These are phyloP conservation scores for Talaromyces sp. DNA, from an alignment of 2,329 filamentous ascomycete species.

Conservation along the genomic window DNA sequence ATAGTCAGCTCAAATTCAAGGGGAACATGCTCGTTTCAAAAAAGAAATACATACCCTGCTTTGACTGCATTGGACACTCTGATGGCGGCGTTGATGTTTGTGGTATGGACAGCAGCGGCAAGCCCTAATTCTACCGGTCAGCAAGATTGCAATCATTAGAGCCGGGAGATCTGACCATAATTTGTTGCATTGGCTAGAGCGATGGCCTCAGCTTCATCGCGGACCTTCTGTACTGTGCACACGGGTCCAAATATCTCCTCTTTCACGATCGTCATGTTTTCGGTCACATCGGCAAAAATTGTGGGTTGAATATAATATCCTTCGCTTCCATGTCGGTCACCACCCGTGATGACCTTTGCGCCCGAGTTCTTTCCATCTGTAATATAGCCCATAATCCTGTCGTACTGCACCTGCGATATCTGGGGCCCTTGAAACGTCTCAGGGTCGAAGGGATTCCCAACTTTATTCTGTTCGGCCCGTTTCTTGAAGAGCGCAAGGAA, in stretches of 20 bases:
- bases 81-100: slow-evolving; percentile 74
- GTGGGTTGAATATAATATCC: slow-evolving; percentile 91
- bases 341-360: slow-evolving; percentile 64
- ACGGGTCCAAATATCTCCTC: slow-evolving; percentile 84
- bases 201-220: slow-evolving; percentile 69
- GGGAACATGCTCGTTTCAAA: not conserved
- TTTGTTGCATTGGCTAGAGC: slow-evolving; percentile 68
- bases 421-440: slow-evolving; percentile 87
- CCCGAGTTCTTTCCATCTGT: slow-evolving; percentile 65
- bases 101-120: slow-evolving; percentile 74
- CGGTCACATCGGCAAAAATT: slow-evolving; percentile 74
- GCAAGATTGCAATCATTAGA: not conserved
- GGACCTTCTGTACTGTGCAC: slow-evolving; percentile 71
- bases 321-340: slow-evolving; percentile 70
- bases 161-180: slow-evolving; percentile 52
- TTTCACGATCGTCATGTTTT: slow-evolving; percentile 68
- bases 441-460: slow-evolving; percentile 76
- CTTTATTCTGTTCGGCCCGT: slow-evolving; percentile 68
- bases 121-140: slow-evolving; percentile 38
- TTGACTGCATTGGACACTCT: slow-evolving; percentile 68
- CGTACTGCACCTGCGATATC: slow-evolving; percentile 79
- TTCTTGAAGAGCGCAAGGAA: slow-evolving; percentile 78
- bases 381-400: slow-evolving; percentile 80
- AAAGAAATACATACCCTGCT: slow-evolving; percentile 46
- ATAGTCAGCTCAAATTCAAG: not conserved